These are phyloP conservation scores for Mycena vulgaris DNA, from an alignment of 768 basidiomycete genomes.

Conservation along the genomic window DNA sequence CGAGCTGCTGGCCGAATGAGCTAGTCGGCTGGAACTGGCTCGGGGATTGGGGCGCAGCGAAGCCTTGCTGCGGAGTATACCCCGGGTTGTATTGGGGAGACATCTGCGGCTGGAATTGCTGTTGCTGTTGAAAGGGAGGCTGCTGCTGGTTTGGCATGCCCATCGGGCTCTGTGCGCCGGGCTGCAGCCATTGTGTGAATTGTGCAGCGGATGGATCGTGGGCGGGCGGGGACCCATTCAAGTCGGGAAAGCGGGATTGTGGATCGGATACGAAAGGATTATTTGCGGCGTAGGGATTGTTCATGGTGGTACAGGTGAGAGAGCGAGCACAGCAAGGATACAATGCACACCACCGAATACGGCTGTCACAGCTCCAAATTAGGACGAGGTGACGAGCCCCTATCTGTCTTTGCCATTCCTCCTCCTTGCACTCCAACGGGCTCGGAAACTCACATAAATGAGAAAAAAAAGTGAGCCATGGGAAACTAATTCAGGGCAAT, in stretches of 20 bases:
- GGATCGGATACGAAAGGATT: conserved; percentile 77
- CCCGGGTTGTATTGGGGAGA: conserved; percentile 22
- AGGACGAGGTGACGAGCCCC: too few relatives aligned
- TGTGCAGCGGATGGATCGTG: conserved; percentile 44
- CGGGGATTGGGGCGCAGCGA: conserved; percentile 31
- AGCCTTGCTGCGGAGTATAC: conserved; percentile 36
- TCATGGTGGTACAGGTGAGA: conserved; percentile 30
- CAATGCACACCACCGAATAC: neutral
- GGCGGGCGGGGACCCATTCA: conserved; percentile 53
- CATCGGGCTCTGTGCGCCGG: conserved; percentile 40
- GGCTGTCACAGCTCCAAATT: neutral
- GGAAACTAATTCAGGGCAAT: too few relatives aligned
- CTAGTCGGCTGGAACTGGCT: conserved; percentile 65
- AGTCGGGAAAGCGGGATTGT: conserved; percentile 75
- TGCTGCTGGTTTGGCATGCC: conserved; percentile 55
- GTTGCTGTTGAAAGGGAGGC: conserved; percentile 55
- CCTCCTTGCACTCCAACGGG: too few relatives aligned
- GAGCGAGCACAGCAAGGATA: neutral
- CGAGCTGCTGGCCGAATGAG: conserved; percentile 71
- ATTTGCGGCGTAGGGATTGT: conserved; percentile 62
- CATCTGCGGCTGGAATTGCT: conserved; percentile 50
- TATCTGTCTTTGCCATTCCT: too few relatives aligned
- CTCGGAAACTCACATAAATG: too few relatives aligned
- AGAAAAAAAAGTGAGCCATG: too few relatives aligned
- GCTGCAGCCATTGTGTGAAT: conserved; percentile 57